Percentiles rank a stretch among this genome's conserved stretches.
Conservation (phyloP, 2,329 filamentous ascomycete species). For the Beauveria sp. region DNA sequence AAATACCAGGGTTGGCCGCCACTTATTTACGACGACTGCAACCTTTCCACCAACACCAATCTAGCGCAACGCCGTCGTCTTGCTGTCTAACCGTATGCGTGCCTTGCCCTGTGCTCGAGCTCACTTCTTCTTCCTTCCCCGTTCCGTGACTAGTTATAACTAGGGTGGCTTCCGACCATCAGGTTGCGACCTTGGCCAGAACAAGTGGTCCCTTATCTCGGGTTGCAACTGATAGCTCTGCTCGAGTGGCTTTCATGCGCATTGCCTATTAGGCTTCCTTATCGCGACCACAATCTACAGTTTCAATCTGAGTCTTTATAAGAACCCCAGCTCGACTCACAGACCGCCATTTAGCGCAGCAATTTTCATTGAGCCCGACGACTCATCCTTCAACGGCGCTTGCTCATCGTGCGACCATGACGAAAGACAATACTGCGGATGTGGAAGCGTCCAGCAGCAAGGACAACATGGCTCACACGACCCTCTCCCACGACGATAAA, state of each 20-base stretch:
- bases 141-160: background rate
- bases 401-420: background rate
- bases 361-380: background rate
- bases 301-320: background rate
- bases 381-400: background rate
- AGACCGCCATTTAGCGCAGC: background rate
- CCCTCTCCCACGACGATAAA: conserved; percentile 11
- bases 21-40: too few species aligned
- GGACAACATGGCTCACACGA: background rate
- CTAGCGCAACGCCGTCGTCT: background rate
- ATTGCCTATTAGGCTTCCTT: background rate
- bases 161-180: background rate
- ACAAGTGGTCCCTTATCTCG: conserved; percentile 4
- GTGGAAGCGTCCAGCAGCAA: conserved; percentile 7
- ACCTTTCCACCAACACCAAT: background rate
- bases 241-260: background rate
- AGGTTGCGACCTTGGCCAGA: background rate
- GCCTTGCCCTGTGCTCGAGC: background rate
- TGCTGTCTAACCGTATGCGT: background rate
- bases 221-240: background rate
- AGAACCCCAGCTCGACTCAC: background rate
- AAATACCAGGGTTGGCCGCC: background rate
- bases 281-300: background rate
- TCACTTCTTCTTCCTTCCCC: background rate
- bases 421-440: background rate